Conservation (phyloP, 2,329 filamentous ascomycete species). For the Arthroderma uncinatum region DNA sequence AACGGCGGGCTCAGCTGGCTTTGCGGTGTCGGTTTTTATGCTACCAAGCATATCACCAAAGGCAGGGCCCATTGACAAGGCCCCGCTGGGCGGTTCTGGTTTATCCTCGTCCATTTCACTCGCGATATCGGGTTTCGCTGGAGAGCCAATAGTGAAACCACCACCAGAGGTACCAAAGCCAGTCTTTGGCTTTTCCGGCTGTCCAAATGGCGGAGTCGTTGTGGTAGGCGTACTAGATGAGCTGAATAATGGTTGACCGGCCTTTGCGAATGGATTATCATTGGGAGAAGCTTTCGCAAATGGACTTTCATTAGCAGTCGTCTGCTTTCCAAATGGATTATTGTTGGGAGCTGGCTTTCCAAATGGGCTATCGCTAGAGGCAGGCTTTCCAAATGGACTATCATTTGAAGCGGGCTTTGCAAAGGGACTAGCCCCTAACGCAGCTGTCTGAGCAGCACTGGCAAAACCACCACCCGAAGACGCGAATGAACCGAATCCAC, state of each 20-base stretch:
- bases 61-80: slow-evolving; percentile 31
- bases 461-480: slow-evolving; percentile 4
- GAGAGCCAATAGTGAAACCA: slow-evolving; percentile 35
- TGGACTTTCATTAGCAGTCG: slow-evolving; percentile 16
- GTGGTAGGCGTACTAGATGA: slow-evolving; percentile 4
- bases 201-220: slow-evolving; percentile 2
- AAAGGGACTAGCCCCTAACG: slow-evolving; percentile 8
- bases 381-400: slow-evolving; percentile 1
- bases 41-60: slow-evolving; percentile 31
- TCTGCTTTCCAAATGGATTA: neutral
- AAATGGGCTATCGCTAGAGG: slow-evolving; percentile 20
- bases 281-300: slow-evolving; percentile 19
- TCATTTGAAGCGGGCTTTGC: slow-evolving; percentile 14
- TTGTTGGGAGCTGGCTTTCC: slow-evolving; percentile 13
- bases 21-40: slow-evolving; percentile 12
- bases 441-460: slow-evolving; percentile 5
- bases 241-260: slow-evolving; percentile 25
- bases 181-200: slow-evolving; percentile 22
- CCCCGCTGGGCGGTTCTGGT: slow-evolving; percentile 23
- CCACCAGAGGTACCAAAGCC: slow-evolving; percentile 22
- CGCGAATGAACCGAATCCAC: slow-evolving; percentile 10
- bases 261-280: slow-evolving; percentile 23
- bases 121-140: slow-evolving; percentile 35
- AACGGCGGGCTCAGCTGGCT: slow-evolving; percentile 11
- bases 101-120: slow-evolving; percentile 32